Conservation (phyloP, 495 filamentous ascomycete species). For the Saxophila tyrrhenica region DNA sequence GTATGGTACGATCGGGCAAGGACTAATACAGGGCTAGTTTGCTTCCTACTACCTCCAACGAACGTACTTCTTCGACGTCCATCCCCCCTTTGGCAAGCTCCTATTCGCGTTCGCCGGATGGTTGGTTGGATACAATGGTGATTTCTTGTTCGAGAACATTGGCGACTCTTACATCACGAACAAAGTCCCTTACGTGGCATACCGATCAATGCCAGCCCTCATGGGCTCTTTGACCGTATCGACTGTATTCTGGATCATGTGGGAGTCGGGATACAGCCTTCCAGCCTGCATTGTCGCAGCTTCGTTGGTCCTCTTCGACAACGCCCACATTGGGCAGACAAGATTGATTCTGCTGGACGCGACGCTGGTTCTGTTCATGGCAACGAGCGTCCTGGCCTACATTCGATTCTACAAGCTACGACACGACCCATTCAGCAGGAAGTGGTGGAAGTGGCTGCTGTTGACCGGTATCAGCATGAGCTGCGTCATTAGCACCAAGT, state of each 20-base stretch:
- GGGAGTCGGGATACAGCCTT: constrained; percentile 95
- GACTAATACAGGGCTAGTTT: constrained; percentile 48
- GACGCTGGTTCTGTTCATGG: constrained; percentile 89
- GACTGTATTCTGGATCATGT: constrained; percentile 96
- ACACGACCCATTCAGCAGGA: constrained; percentile 76
- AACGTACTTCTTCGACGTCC: constrained; percentile 99
- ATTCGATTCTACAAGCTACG: constrained; percentile 96
- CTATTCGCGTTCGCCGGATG: constrained; percentile 90
- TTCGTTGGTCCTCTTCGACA: constrained; percentile 85
- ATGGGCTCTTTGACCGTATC: constrained; percentile 87
- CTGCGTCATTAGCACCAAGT: constrained; percentile 97
- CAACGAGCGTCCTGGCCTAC: constrained; percentile 83
- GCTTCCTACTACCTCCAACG: constrained; percentile 94
- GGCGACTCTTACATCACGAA: constrained; percentile 96
- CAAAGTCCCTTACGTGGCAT: constrained; percentile 92
- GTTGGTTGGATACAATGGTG: constrained; percentile 88
- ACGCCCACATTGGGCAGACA: constrained; percentile 96
- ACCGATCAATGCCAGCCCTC: constrained; percentile 84
- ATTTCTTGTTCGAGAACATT: constrained; percentile 98
- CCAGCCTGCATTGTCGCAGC: constrained; percentile 83
- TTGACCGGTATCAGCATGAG: constrained; percentile 87
- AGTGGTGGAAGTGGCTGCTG: constrained; percentile 99
- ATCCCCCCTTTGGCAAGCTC: constrained; percentile 90
- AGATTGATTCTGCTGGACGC: constrained; percentile 91
- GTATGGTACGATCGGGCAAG: neutral